Evolutionary conservation across 1,139 yeast species (phyloP).

Genomic region (Pichia norvegensis): DNA sequence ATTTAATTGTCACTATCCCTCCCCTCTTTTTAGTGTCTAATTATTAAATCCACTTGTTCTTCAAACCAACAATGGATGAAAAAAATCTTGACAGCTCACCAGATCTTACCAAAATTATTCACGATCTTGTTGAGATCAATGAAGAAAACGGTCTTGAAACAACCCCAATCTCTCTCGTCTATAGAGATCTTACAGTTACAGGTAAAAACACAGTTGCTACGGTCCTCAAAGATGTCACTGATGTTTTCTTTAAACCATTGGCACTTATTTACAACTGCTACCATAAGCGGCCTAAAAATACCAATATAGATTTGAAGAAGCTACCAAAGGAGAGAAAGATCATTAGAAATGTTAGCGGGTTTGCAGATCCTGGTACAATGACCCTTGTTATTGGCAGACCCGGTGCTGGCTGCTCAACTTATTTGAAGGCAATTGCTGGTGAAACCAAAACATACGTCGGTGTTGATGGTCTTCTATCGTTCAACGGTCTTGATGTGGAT

Average conservation of each 20-base stretch:
- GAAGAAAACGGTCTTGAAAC: constrained; percentile 38
- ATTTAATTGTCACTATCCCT: background rate
- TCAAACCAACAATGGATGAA: background rate
- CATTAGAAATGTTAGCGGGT: constrained; percentile 35
- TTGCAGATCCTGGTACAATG: constrained; percentile 45
- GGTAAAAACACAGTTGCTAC: constrained; percentile 44
- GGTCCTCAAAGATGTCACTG: constrained; percentile 39
- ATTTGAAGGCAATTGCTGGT: constrained; percentile 33
- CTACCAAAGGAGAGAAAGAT: constrained; percentile 31
- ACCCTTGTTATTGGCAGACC: constrained; percentile 49
- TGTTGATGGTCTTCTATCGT: constrained; percentile 29
- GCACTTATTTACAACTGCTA: constrained; percentile 24
- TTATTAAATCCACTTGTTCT: no score
- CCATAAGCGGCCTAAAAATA: background rate
- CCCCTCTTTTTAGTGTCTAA: no score
- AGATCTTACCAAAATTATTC: constrained; percentile 30
- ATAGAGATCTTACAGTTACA: constrained; percentile 38
- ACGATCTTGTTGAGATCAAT: constrained; percentile 26
- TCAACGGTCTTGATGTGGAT: constrained; percentile 48
- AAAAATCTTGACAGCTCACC: background rate
- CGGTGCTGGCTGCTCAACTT: constrained; percentile 48
- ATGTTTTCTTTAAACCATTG: constrained; percentile 30
- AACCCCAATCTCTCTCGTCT: constrained; percentile 40
- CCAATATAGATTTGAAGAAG: constrained; percentile 14
- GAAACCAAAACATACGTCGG: constrained; percentile 24